Percentiles rank a stretch among this genome's conserved stretches.
Conservation (phyloP, 1,284 basidiomycete species). For the Cutaneotrichosporon dermatis region DNA sequence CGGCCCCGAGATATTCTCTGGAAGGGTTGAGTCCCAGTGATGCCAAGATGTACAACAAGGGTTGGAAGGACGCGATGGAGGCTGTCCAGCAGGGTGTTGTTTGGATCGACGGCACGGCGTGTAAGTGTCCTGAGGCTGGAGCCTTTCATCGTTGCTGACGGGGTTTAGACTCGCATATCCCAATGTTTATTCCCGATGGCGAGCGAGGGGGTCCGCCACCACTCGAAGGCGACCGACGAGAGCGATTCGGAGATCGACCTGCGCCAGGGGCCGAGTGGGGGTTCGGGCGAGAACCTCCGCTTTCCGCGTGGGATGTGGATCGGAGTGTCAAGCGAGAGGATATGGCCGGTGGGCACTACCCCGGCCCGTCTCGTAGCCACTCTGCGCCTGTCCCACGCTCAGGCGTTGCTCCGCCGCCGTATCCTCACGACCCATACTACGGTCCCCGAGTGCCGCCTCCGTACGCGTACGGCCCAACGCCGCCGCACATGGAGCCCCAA, state of each 20-base stretch:
- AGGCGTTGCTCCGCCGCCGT: neutral
- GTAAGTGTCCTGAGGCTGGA: constrained; percentile 5
- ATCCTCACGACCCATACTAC: neutral
- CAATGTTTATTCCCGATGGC: neutral
- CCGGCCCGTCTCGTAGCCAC: neutral
- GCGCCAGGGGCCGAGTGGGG: neutral
- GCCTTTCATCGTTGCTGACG: too few relatives aligned
- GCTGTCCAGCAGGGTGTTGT: constrained; percentile 9
- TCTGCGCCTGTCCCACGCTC: neutral
- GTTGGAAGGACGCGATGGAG: constrained; percentile 12
- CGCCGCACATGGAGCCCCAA: neutral
- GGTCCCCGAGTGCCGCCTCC: neutral
- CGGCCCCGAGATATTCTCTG: neutral
- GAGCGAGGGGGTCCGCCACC: neutral
- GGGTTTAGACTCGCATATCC: neutral
- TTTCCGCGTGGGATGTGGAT: neutral
- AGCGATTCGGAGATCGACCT: neutral
- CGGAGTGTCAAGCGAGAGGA: neutral
- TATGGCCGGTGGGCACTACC: neutral
- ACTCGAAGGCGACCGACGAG: neutral
- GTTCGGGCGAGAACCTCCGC: neutral
- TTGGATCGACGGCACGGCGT: constrained; percentile 8
- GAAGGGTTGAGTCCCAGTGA: neutral
- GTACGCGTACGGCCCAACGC: neutral
- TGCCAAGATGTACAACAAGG: constrained; percentile 2